Percentiles rank a stretch among this genome's conserved stretches.
phyloP scores from a whole-genome alignment of 2,329 filamentous ascomycete genomes.

The Colletotrichum scovillei region DNA sequence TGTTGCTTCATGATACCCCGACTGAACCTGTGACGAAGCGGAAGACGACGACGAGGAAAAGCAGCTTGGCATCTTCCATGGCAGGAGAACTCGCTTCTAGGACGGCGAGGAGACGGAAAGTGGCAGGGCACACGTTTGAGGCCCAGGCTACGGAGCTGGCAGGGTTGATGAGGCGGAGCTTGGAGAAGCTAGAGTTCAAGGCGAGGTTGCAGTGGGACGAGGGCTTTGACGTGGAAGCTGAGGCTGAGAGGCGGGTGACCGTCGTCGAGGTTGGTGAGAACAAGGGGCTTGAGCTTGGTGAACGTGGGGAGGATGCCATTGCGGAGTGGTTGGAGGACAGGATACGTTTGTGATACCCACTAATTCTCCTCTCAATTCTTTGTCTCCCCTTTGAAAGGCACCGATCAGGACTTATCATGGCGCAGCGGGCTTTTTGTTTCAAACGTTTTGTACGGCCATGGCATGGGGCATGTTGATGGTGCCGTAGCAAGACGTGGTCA shows the following conservation, averaged over 20 bases:
- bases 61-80: conserved; percentile 34
- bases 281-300: conserved; percentile 41
- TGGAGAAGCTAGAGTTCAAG: conserved; percentile 58
- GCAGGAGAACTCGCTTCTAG: conserved; percentile 34
- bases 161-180: conserved; percentile 59
- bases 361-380: neutral
- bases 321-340: conserved; percentile 45
- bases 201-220: conserved; percentile 55
- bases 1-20: conserved; percentile 59
- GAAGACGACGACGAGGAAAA: conserved; percentile 21
- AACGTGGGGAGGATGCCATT: conserved; percentile 42
- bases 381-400: too few species aligned
- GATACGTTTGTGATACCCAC: conserved; percentile 26
- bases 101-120: conserved; percentile 23
- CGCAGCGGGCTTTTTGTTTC: neutral
- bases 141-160: conserved; percentile 61
- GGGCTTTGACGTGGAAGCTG: conserved; percentile 46
- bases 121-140: conserved; percentile 54
- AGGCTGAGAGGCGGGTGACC: conserved; percentile 52
- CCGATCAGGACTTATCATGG: neutral
- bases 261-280: conserved; percentile 50
- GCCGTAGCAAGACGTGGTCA: neutral
- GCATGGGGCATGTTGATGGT: neutral
- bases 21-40: neutral
- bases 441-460: neutral